phyloP scores from a whole-genome alignment of 306 rosid genomes.

The Benincasa hispida region DNA sequence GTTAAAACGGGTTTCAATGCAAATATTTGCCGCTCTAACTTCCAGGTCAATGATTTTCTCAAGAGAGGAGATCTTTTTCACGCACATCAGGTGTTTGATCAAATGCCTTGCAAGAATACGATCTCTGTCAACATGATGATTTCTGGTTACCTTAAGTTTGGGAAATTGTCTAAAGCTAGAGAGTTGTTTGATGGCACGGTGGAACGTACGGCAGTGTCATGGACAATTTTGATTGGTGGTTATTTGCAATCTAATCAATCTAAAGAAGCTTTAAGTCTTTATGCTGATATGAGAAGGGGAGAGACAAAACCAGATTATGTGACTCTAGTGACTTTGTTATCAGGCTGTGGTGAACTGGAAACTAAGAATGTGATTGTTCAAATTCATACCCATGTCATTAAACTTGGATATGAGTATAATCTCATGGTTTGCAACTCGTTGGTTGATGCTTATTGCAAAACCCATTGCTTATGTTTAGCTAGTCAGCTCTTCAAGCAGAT shows the following conservation, averaged over 20 bases:
- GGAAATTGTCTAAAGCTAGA: slow-evolving; percentile 46
- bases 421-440: slow-evolving; percentile 74
- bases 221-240: slow-evolving; percentile 79
- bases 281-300: slow-evolving; percentile 41
- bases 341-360: slow-evolving; percentile 48
- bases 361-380: slow-evolving; percentile 37
- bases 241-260: slow-evolving; percentile 35
- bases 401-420: slow-evolving; percentile 41
- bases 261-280: slow-evolving; percentile 49
- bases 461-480: slow-evolving; percentile 34
- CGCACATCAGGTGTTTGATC: slow-evolving; percentile 57
- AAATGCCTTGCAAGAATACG: slow-evolving; percentile 57
- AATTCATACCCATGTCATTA: slow-evolving; percentile 49
- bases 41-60: slow-evolving; percentile 27
- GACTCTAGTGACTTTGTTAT: slow-evolving; percentile 61
- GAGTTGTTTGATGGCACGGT: slow-evolving; percentile 49
- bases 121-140: slow-evolving; percentile 62
- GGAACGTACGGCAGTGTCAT: slow-evolving; percentile 55
- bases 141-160: slow-evolving; percentile 46
- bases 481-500: slow-evolving; percentile 35
- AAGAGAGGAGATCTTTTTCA: slow-evolving; percentile 32
- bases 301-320: slow-evolving; percentile 51
- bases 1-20: slow-evolving; percentile 73
- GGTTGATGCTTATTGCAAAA: slow-evolving; percentile 76
- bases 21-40: slow-evolving; percentile 48